Evolutionary conservation across 768 basidiomycete species (phyloP), one percentile per base, ranked within the genome.

Genomic region (Hypsizygus marmoreus): DNA sequence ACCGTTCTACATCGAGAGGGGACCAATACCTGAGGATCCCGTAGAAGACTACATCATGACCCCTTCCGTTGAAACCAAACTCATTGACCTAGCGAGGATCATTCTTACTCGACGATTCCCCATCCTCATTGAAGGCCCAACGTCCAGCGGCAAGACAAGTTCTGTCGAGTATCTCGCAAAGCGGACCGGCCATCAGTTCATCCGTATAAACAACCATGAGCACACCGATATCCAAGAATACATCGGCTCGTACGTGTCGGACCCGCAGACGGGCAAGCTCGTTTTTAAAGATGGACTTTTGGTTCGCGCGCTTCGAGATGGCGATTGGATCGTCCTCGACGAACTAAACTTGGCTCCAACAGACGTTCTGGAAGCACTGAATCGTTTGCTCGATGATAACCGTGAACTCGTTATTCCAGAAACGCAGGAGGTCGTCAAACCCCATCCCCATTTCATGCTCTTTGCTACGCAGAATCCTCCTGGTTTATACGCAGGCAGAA

Each of bases 221-320:
- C 97, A 98, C 60, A 99, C 97, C 4, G 97, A 99, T 61, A 97
- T 99, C 39, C 97, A 99, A 60, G 97, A 99, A 62, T 99, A 99
- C 60, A 77, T 98, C 35, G 97, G 97, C 2, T 93, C 93, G 0
- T 99, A 99, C 60, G 83, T 95, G 17, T 95, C 97, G 2, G 94
- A 98, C 63, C 84, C 93, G 6, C 62, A 78, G 11, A 91, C 93
- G 0, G 97, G 97, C n/a, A 95, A 92, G 65, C 79, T 98, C 12
- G 83, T 91, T 7, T 98, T 97, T 70, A 88, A 87, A 56, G 97
- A 99, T 62, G 97, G 97, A 7, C 70, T 99, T 0, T 78, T 99
- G 17, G 92, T 98, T 8, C 89, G 87, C 37, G 95, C 97, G 4
- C 75, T 99, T 14, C 84, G 94, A 23, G 72, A 82, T 24, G 97